Conservation (phyloP, 257 asterid genomes). For the Jasminum sambac region DNA sequence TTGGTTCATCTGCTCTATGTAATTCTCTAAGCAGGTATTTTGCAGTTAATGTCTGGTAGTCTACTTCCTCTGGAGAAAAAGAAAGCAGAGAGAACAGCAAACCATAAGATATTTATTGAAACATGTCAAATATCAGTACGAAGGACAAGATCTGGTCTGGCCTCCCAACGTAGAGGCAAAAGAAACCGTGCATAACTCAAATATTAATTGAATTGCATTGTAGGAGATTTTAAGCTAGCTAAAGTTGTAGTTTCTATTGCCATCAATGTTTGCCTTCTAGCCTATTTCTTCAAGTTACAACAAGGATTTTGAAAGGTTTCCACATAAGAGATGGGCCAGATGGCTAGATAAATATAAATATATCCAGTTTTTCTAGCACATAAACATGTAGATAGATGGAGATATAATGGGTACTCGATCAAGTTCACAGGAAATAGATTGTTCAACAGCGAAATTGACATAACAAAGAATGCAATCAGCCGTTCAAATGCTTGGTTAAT, state of each 20-base stretch:
- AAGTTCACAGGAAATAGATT: not conserved
- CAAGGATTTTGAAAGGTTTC: conserved; percentile 4
- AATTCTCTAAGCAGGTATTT: conserved; percentile 53
- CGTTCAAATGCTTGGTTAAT: conserved; percentile 13
- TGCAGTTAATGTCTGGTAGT: conserved; percentile 47
- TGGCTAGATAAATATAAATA: not conserved
- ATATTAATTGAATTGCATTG: not conserved
- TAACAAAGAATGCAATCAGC: not conserved
- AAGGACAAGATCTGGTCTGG: conserved; percentile 19
- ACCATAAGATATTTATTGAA: conserved; percentile 10
- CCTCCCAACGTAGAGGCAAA: conserved; percentile 17
- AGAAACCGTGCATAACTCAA: conserved; percentile 3
- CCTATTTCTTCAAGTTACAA: conserved; percentile 4
- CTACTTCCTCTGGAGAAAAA: conserved; percentile 47
- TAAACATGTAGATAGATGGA: conserved; percentile 5
- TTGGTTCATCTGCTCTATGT: conserved; percentile 72
- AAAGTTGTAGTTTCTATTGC: conserved; percentile 10
- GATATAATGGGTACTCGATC: not conserved
- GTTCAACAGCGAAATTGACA: not conserved
- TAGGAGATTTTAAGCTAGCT: conserved; percentile 5
- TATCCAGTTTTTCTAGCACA: conserved; percentile 21
- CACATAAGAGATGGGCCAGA: not conserved
- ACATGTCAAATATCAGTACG: conserved; percentile 13
- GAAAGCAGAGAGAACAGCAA: conserved; percentile 12
- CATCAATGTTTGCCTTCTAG: not conserved